A percentile compares a stretch with the other conserved stretches of the same genome.
These are phyloP conservation scores for Avena sativa DNA, from an alignment of 176 grass and related monocot genomes.

Conservation along the genomic window DNA sequence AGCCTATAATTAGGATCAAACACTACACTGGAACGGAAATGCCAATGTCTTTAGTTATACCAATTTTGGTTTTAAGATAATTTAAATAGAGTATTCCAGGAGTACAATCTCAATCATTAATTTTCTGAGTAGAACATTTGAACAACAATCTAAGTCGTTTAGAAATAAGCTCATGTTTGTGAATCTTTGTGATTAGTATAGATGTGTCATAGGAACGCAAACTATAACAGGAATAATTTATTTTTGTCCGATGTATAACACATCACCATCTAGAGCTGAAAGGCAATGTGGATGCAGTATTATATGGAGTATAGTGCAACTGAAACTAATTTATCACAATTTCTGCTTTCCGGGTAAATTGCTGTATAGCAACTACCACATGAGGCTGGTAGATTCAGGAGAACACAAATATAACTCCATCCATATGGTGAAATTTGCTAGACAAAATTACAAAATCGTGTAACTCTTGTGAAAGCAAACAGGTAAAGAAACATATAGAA, in stretches of 20 bases:
- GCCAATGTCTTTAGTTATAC: background rate
- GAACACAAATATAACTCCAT: background rate
- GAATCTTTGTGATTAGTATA: background rate
- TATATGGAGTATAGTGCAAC: background rate
- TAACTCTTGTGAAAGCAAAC: background rate
- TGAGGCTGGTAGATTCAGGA: background rate
- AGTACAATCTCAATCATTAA: background rate
- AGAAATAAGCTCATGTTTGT: background rate
- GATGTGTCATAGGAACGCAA: background rate
- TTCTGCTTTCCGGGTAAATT: constrained; percentile 1
- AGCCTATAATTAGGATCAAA: constrained; percentile 14
- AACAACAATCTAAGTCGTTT: background rate
- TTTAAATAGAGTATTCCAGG: background rate
- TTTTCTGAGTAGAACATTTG: constrained; percentile 2
- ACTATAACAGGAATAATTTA: background rate
- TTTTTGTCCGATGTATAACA: background rate
- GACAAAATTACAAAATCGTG: background rate
- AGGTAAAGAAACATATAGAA: constrained; percentile 11
- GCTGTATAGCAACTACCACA: background rate
- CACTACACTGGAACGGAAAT: background rate
- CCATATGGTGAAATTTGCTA: background rate
- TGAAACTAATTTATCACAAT: background rate
- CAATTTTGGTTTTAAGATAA: background rate
- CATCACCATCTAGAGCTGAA: background rate
- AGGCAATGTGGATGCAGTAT: background rate